Evolutionary conservation across 2,329 filamentous ascomycete genomes (phyloP).

Genomic region (Cadophora luteo-olivacea): DNA sequence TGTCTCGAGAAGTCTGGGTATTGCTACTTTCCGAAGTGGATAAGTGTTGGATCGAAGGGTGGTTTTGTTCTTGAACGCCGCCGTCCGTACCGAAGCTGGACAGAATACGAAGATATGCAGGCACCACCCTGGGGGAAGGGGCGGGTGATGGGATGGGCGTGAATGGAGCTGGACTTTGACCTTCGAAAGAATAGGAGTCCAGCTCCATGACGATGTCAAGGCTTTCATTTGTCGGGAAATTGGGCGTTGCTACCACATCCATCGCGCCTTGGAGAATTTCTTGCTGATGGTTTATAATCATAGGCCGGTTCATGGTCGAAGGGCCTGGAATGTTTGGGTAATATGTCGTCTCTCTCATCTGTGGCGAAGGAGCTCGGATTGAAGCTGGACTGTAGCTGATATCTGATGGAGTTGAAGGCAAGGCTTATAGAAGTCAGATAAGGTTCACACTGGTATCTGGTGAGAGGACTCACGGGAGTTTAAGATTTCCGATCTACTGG

Average conservation of each 20-base stretch:
- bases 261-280: background rate
- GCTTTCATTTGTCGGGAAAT: background rate
- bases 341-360: background rate
- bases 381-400: conserved; percentile 18
- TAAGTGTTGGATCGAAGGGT: background rate
- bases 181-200: background rate
- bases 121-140: background rate
- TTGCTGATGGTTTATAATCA: background rate
- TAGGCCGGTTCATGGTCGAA: background rate
- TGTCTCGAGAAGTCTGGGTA: too few relatives aligned
- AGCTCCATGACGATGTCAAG: background rate
- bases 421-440: background rate
- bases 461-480: background rate
- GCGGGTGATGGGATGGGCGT: conserved; percentile 4
- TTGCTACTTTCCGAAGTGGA: background rate
- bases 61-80: background rate
- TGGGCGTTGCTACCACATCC: background rate
- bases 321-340: background rate
- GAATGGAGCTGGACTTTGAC: conserved; percentile 15
- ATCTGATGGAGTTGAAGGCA: conserved; percentile 19
- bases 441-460: too few relatives aligned
- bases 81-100: background rate
- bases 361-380: background rate
- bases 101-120: background rate
- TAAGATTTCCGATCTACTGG: too few relatives aligned